phyloP scores from a whole-genome alignment of 768 basidiomycete species.

The Gyrodon lividus region DNA sequence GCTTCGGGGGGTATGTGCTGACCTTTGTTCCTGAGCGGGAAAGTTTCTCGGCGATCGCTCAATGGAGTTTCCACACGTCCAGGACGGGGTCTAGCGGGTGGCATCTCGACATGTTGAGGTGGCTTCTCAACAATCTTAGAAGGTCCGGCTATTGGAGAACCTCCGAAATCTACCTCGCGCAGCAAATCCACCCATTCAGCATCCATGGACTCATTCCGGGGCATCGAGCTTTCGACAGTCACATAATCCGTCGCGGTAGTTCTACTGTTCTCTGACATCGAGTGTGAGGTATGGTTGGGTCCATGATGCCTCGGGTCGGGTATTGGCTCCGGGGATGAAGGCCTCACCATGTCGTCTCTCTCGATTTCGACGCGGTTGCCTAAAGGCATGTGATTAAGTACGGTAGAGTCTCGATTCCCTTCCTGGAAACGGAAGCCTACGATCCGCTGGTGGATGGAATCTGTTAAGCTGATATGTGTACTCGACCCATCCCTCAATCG shows the following conservation, averaged over 20 bases:
- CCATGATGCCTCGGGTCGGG: slow-evolving; percentile 51
- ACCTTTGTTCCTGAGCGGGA: slow-evolving; percentile 50
- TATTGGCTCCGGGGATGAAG: slow-evolving; percentile 32
- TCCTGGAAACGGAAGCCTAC: slow-evolving; percentile 74
- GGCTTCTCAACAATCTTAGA: slow-evolving; percentile 12
- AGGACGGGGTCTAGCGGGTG: slow-evolving; percentile 9
- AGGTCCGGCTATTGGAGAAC: slow-evolving; percentile 17
- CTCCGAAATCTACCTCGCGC: slow-evolving; percentile 28
- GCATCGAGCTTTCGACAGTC: slow-evolving; percentile 15
- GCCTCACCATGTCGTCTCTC: slow-evolving; percentile 48
- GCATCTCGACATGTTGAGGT: neutral
- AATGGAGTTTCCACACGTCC: slow-evolving; percentile 11
- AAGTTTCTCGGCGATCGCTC: slow-evolving; percentile 54
- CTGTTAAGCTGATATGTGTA: slow-evolving; percentile 47
- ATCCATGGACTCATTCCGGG: slow-evolving; percentile 4
- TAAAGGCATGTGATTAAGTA: slow-evolving; percentile 57
- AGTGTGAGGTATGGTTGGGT: slow-evolving; percentile 44
- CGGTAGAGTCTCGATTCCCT: slow-evolving; percentile 57
- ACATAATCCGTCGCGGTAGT: slow-evolving; percentile 8
- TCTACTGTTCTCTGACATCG: slow-evolving; percentile 3
- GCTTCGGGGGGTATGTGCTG: slow-evolving; percentile 37
- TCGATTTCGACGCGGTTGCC: slow-evolving; percentile 58
- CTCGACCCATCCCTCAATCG: slow-evolving; percentile 48
- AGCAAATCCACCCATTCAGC: slow-evolving; percentile 65
- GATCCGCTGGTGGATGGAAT: slow-evolving; percentile 61